phyloP scores from a whole-genome alignment of 306 rosid species.

The Medicago arabica region DNA sequence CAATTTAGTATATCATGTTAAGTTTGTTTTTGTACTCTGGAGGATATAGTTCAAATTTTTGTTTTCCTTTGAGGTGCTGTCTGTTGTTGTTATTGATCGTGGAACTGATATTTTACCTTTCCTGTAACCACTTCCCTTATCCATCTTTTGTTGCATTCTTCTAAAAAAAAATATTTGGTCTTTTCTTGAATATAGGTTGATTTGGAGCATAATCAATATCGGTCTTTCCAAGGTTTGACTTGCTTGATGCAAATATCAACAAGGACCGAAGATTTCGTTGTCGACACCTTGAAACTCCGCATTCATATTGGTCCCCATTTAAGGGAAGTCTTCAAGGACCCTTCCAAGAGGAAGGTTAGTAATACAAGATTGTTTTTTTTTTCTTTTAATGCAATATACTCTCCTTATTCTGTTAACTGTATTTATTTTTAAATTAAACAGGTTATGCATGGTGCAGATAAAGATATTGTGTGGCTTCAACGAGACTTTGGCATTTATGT shows the following conservation, averaged over 20 bases:
- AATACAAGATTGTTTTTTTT: background rate
- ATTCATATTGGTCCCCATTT: constrained; percentile 87
- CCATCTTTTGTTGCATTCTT: constrained; percentile 24
- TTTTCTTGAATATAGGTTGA: constrained; percentile 67
- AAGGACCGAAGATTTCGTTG: constrained; percentile 85
- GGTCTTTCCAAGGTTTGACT: constrained; percentile 96
- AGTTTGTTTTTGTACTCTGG: background rate
- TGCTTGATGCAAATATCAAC: constrained; percentile 98
- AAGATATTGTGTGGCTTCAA: constrained; percentile 91
- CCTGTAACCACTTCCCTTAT: background rate
- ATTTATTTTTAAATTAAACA: constrained; percentile 51
- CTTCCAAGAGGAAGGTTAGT: constrained; percentile 84
- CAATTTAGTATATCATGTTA: background rate
- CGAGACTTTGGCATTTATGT: constrained; percentile 93
- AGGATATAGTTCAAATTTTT: background rate
- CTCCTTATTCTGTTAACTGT: constrained; percentile 33
- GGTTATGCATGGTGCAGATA: constrained; percentile 99
- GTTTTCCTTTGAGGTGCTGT: constrained; percentile 11
- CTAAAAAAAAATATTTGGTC: constrained; percentile 27
- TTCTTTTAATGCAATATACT: constrained; percentile 2
- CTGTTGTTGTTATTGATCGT: background rate
- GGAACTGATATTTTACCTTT: constrained; percentile 11
- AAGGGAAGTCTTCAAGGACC: constrained; percentile 92
- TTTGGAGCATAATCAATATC: constrained; percentile 95
- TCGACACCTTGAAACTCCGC: constrained; percentile 91